Evolutionary conservation across 331 rosid species (phyloP).

Genomic region (Quercus lobata): DNA sequence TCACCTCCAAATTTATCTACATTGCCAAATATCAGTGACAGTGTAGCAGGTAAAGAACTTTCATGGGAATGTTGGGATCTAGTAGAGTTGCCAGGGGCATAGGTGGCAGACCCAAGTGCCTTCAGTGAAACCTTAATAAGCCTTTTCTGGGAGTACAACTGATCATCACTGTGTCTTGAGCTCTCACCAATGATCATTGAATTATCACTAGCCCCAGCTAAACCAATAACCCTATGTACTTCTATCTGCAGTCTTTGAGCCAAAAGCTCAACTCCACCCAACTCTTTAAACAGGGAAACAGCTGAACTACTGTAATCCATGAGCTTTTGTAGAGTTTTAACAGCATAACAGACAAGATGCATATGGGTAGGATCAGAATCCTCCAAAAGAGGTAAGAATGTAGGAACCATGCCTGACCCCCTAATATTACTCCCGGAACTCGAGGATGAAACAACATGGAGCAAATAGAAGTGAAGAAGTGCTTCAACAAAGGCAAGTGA

Average conservation of each 20-base stretch:
- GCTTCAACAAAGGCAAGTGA: constrained; percentile 96
- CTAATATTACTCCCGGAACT: constrained; percentile 87
- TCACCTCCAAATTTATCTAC: constrained; percentile 93
- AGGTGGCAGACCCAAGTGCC: constrained; percentile 96
- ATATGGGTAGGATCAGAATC: constrained; percentile 87
- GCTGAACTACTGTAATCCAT: constrained; percentile 98
- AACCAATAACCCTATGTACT: constrained; percentile 80
- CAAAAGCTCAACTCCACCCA: constrained; percentile 92
- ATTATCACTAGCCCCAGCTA: constrained; percentile 41
- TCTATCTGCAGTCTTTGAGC: constrained; percentile 87
- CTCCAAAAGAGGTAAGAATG: constrained; percentile 93
- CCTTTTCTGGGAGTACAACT: constrained; percentile 76
- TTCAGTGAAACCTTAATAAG: constrained; percentile 90
- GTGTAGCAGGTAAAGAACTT: constrained; percentile 69
- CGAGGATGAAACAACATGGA: constrained; percentile 95
- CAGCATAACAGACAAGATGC: constrained; percentile 94
- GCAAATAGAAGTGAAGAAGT: constrained; percentile 94
- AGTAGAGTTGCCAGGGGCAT: constrained; percentile 68
- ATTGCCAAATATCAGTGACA: constrained; percentile 63
- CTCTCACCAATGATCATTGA: constrained; percentile 68
- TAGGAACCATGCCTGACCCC: constrained; percentile 99
- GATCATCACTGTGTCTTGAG: constrained; percentile 62
- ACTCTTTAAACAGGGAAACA: constrained; percentile 90
- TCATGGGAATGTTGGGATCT: constrained; percentile 77
- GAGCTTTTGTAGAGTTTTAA: constrained; percentile 96